Conservation (phyloP, 768 basidiomycete genomes). For the Pholiota molesta region DNA sequence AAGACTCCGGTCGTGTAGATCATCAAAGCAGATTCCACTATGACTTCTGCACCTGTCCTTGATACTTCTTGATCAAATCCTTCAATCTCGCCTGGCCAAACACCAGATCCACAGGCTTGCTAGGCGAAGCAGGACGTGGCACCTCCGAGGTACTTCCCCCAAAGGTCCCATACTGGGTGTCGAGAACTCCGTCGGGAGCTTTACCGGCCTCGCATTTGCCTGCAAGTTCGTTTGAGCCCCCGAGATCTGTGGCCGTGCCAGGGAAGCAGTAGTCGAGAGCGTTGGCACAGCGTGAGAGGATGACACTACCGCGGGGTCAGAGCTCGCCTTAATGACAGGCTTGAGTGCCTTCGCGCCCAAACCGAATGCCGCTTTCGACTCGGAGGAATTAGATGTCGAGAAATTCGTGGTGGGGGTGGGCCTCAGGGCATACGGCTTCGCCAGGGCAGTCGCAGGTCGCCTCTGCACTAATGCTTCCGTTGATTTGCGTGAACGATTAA, state of each 20-base stretch:
- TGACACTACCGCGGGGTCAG: conserved; percentile 69
- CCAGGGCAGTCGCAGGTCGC: conserved; percentile 20
- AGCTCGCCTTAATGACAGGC: conserved; percentile 59
- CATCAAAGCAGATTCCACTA: conserved; percentile 5
- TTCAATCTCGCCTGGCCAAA: conserved; percentile 79
- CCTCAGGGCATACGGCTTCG: conserved; percentile 15
- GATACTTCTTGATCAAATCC: conserved; percentile 84
- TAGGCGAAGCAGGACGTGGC: conserved; percentile 24
- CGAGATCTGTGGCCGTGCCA: conserved; percentile 52
- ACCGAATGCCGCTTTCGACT: conserved; percentile 3
- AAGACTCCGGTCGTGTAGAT: not conserved
- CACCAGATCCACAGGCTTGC: conserved; percentile 51
- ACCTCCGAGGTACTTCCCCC: conserved; percentile 17
- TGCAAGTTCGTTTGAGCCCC: conserved; percentile 5
- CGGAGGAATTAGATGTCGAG: not conserved
- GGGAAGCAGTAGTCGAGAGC: conserved; percentile 76
- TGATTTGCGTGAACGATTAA: conserved; percentile 10
- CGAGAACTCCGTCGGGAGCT: conserved; percentile 29
- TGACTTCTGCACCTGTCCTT: conserved; percentile 37
- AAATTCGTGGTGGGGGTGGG: conserved; percentile 18
- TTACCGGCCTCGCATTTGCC: conserved; percentile 20
- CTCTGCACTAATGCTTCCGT: conserved; percentile 17
- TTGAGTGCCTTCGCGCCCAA: conserved; percentile 30
- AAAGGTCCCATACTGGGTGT: conserved; percentile 11
- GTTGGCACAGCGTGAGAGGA: conserved; percentile 75